phyloP scores from a whole-genome alignment of 352 stramenopile species.

The Phytophthora pluvialis region DNA sequence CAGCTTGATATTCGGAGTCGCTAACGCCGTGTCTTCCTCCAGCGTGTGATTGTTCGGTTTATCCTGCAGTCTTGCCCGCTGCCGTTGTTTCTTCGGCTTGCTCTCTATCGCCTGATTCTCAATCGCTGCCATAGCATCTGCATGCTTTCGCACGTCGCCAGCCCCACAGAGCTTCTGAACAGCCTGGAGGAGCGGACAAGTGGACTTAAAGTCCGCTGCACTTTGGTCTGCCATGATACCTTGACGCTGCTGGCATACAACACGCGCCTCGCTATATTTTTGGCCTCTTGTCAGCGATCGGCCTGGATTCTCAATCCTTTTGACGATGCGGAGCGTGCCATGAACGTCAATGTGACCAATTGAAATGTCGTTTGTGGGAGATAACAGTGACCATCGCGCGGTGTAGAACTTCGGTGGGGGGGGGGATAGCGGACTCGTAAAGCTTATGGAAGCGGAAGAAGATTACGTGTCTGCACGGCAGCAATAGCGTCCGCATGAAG shows the following conservation, averaged over 20 bases:
- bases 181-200: background rate
- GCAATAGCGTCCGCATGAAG: constrained; percentile 16
- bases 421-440: constrained; percentile 20
- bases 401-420: constrained; percentile 6
- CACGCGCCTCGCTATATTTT: background rate
- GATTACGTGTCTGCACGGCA: constrained; percentile 14
- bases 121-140: constrained; percentile 10
- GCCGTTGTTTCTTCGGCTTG: background rate
- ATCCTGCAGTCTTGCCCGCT: background rate
- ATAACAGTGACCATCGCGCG: constrained; percentile 11
- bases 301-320: too few relatives aligned
- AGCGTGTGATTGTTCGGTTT: too few relatives aligned
- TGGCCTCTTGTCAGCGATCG: too few relatives aligned
- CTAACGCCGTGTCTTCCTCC: too few relatives aligned
- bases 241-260: too few relatives aligned
- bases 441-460: background rate
- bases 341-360: constrained; percentile 1
- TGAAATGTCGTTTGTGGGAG: constrained; percentile 13
- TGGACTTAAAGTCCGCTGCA: too few relatives aligned
- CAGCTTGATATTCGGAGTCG: too few relatives aligned
- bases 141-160: constrained; percentile 4
- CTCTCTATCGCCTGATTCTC: background rate
- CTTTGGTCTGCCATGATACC: background rate
- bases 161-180: too few relatives aligned
- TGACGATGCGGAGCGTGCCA: background rate